Evolutionary conservation across 192 early-diverging fungal species (phyloP).

Genomic region (Nowakowskiella sp.): DNA sequence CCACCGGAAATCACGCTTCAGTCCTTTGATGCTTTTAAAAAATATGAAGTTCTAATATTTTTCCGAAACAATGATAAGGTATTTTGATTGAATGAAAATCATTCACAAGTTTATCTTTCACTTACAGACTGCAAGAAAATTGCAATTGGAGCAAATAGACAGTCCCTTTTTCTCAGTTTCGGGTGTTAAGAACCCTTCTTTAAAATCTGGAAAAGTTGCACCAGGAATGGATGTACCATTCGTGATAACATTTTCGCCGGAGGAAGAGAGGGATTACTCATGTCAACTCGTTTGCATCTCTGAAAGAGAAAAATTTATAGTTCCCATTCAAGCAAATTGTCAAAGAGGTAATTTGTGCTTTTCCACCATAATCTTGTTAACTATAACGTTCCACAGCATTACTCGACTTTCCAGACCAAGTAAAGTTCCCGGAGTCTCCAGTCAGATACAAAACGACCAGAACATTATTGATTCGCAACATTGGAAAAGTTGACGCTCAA

Average conservation of each 20-base stretch:
- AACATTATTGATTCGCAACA: conserved; percentile 47
- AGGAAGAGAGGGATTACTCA: conserved; percentile 42
- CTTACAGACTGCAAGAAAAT: conserved; percentile 34
- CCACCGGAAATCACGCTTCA: conserved; percentile 41
- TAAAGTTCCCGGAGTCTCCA: conserved; percentile 36
- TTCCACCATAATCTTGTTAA: conserved; percentile 7
- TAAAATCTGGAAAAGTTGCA: conserved; percentile 47
- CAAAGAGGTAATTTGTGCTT: conserved; percentile 33
- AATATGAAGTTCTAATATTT: conserved; percentile 41
- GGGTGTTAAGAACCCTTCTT: conserved; percentile 27
- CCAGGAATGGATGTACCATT: conserved; percentile 54
- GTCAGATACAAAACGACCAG: conserved; percentile 30
- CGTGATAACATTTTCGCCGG: conserved; percentile 46
- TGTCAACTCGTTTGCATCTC: conserved; percentile 49
- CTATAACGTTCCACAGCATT: conserved; percentile 22
- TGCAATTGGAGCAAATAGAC: conserved; percentile 44
- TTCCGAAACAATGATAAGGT: conserved; percentile 60
- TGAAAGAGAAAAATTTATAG: conserved; percentile 50
- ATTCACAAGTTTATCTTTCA: not conserved
- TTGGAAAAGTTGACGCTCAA: conserved; percentile 41
- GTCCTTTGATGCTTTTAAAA: conserved; percentile 38
- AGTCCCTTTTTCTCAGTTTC: conserved; percentile 36
- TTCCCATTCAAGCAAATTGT: conserved; percentile 45
- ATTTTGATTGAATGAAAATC: conserved; percentile 11
- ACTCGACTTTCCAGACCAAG: conserved; percentile 47